These are phyloP conservation scores for Chytridium lagenaria DNA, from an alignment of 371 early-diverging fungal species.

Conservation along the genomic window DNA sequence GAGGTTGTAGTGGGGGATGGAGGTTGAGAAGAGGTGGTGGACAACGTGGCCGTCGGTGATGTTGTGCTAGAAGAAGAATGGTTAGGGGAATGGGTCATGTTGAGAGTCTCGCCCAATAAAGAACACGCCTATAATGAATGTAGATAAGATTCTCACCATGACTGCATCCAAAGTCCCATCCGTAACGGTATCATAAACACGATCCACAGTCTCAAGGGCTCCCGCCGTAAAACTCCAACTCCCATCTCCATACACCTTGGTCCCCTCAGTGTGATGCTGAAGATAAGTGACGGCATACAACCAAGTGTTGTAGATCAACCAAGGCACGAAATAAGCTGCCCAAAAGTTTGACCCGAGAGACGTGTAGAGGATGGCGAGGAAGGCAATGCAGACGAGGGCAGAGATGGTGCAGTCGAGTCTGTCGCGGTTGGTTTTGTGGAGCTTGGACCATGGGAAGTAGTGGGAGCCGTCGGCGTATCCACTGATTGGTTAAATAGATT, in stretches of 20 bases:
- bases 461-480: constrained; percentile 44
- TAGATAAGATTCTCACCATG: constrained; percentile 24
- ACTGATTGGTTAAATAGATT: background rate
- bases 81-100: background rate
- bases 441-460: constrained; percentile 40
- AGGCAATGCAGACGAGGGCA: constrained; percentile 32
- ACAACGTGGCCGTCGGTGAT: constrained; percentile 51
- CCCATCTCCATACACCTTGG: constrained; percentile 40
- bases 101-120: too few relatives aligned
- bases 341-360: constrained; percentile 25
- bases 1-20: constrained; percentile 48
- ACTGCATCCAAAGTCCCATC: constrained; percentile 31
- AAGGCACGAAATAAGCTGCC: constrained; percentile 36
- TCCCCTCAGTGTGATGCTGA: constrained; percentile 45
- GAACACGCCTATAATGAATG: constrained; percentile 2
- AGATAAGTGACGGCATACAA: constrained; percentile 46
- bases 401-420: constrained; percentile 32
- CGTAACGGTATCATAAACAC: constrained; percentile 39
- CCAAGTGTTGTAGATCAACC: constrained; percentile 50
- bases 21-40: constrained; percentile 50
- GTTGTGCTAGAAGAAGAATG: constrained; percentile 36
- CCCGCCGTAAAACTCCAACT: constrained; percentile 47
- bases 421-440: constrained; percentile 38
- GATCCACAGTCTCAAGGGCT: constrained; percentile 49
- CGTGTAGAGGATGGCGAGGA: constrained; percentile 23